Percentiles rank a stretch among this genome's conserved stretches.
Evolutionary conservation across 306 rosid species (phyloP).

Genomic region (Comarum palustre): DNA sequence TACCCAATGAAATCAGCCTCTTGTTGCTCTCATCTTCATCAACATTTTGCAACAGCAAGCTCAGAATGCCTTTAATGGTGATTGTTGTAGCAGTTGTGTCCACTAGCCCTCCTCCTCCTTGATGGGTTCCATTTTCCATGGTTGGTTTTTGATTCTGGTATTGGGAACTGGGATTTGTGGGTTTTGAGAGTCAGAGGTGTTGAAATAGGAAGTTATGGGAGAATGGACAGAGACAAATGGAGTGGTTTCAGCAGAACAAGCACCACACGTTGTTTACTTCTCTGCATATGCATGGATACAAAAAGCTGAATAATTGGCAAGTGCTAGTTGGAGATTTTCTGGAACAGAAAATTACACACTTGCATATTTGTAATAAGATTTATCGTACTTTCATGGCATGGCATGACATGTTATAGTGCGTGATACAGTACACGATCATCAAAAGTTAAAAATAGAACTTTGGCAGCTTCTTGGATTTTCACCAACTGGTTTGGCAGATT

Average conservation of each 20-base stretch:
- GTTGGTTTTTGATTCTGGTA: neutral
- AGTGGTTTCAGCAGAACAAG: conserved; percentile 2
- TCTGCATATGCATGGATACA: neutral
- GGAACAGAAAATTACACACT: neutral
- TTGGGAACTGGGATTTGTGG: neutral
- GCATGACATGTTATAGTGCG: neutral
- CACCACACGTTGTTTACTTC: conserved; percentile 19
- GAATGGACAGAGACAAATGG: neutral
- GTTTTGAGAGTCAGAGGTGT: neutral
- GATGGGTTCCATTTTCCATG: conserved; percentile 44
- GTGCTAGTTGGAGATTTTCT: neutral
- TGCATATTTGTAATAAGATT: neutral
- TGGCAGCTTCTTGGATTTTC: neutral
- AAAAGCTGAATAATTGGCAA: neutral
- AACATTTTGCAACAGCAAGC: conserved; percentile 50
- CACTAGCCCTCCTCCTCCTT: conserved; percentile 21
- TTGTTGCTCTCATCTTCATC: conserved; percentile 36
- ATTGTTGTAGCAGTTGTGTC: conserved; percentile 51
- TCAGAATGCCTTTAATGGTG: conserved; percentile 81
- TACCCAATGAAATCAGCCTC: conserved; percentile 63
- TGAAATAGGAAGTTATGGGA: neutral
- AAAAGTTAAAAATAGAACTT: neutral
- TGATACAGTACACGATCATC: neutral
- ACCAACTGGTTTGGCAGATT: too few relatives aligned
- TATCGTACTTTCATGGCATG: neutral